Evolutionary conservation across 2,329 filamentous ascomycete genomes (phyloP).

Genomic region (Blastomyces silverae): DNA sequence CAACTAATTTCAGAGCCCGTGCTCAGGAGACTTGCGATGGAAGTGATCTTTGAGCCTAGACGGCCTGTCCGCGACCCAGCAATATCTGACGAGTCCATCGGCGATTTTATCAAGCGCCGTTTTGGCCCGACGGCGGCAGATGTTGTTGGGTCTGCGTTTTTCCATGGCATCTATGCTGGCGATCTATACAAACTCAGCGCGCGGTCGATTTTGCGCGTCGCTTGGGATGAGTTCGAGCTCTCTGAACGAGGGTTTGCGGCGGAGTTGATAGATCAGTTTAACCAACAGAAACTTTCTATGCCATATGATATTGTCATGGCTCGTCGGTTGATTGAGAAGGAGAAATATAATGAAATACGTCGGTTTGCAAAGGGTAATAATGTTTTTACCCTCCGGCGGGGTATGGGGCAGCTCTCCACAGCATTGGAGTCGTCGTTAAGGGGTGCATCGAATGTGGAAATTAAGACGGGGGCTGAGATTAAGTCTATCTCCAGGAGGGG

Average conservation of each 20-base stretch:
- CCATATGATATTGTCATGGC: conserved; percentile 2
- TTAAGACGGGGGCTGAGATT: conserved; percentile 49
- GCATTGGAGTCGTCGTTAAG: conserved; percentile 49
- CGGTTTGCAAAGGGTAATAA: conserved; percentile 26
- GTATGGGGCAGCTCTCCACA: conserved; percentile 57
- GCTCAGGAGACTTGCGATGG: conserved; percentile 25
- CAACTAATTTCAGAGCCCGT: conserved; percentile 48
- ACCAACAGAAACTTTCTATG: conserved; percentile 5
- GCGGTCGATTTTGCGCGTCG: conserved; percentile 45
- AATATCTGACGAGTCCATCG: conserved; percentile 61
- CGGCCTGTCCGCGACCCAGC: conserved; percentile 25
- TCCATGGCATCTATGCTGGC: conserved; percentile 73
- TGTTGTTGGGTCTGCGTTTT: conserved; percentile 60
- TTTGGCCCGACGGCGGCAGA: conserved; percentile 50
- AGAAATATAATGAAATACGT: conserved; percentile 21
- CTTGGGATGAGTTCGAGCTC: conserved; percentile 15
- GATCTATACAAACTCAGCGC: conserved; percentile 72
- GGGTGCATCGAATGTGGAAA: conserved; percentile 52
- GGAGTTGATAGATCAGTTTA: conserved; percentile 29
- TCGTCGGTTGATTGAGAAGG: conserved; percentile 17
- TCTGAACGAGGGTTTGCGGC: conserved; percentile 18
- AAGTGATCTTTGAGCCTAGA: conserved; percentile 28
- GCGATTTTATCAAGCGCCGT: conserved; percentile 44
- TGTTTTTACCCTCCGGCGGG: conserved; percentile 44
- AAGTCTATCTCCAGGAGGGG: conserved; percentile 37